phyloP scores from a whole-genome alignment of 257 asterid species.

The Fraxinus excelsior region DNA sequence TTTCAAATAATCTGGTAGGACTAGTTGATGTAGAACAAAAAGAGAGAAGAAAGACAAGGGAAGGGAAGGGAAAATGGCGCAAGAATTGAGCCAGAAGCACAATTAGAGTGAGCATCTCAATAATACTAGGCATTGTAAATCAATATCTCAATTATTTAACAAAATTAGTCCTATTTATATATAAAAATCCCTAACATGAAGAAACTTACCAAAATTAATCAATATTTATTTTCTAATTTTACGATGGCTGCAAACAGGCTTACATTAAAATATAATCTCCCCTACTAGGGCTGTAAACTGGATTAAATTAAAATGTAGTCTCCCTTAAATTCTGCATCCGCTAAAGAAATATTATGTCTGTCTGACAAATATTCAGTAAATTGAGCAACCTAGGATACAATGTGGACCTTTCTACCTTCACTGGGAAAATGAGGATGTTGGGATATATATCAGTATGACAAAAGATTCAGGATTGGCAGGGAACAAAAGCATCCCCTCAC shows the following conservation, averaged over 20 bases:
- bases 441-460: background rate
- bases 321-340: slow-evolving; percentile 1
- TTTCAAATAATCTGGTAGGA: background rate
- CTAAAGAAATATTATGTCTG: background rate
- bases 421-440: background rate
- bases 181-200: background rate
- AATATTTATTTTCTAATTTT: background rate
- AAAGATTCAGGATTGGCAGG: background rate
- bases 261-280: background rate
- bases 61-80: background rate
- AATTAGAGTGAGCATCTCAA: background rate
- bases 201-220: background rate
- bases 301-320: background rate
- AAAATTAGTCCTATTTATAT: background rate
- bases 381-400: background rate
- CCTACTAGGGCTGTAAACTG: background rate
- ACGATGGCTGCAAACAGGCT: background rate
- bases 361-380: background rate
- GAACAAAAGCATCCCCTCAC: background rate
- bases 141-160: background rate
- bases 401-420: background rate
- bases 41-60: background rate
- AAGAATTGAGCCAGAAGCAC: background rate
- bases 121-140: background rate
- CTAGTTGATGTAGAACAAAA: background rate